These are phyloP conservation scores for Tranzscheliella williamsii DNA, from an alignment of 1,284 basidiomycete genomes.

Conservation along the genomic window DNA sequence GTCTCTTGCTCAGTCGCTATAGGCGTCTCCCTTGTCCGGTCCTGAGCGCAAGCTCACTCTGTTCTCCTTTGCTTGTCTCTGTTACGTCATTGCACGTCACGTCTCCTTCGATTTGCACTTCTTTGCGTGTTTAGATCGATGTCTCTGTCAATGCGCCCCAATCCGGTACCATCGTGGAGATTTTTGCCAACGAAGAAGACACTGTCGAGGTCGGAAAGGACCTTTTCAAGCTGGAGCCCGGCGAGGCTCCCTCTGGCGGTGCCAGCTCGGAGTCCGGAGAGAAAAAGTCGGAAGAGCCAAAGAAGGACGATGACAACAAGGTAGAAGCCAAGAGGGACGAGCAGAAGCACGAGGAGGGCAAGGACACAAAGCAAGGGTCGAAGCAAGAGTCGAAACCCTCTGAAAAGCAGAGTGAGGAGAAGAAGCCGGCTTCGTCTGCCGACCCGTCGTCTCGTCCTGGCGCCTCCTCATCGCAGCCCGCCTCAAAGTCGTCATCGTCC, in stretches of 20 bases:
- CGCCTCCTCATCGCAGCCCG: constrained; percentile 2
- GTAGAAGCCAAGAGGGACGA: constrained; percentile 60
- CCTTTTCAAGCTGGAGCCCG: constrained; percentile 86
- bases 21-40: too few relatives aligned
- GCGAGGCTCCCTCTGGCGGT: constrained; percentile 68
- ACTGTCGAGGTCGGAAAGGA: constrained; percentile 95
- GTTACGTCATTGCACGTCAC: too few relatives aligned
- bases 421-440: constrained; percentile 41
- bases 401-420: constrained; percentile 61
- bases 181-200: constrained; percentile 87
- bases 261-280: constrained; percentile 42
- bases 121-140: constrained; percentile 74
- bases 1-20: too few relatives aligned
- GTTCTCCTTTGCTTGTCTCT: too few relatives aligned
- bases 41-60: too few relatives aligned
- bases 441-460: constrained; percentile 17
- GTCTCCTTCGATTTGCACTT: too few relatives aligned
- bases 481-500: constrained; percentile 20
- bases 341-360: constrained; percentile 60
- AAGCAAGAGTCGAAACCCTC: constrained; percentile 48
- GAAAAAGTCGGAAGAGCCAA: constrained; percentile 61
- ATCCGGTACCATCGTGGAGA: constrained; percentile 83
- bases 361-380: constrained; percentile 59
- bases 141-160: constrained; percentile 92
- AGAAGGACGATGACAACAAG: constrained; percentile 62